Evolutionary conservation across 768 basidiomycete genomes (phyloP), one percentile per base, ranked within the genome.

Genomic region (Mycena polygramma): DNA sequence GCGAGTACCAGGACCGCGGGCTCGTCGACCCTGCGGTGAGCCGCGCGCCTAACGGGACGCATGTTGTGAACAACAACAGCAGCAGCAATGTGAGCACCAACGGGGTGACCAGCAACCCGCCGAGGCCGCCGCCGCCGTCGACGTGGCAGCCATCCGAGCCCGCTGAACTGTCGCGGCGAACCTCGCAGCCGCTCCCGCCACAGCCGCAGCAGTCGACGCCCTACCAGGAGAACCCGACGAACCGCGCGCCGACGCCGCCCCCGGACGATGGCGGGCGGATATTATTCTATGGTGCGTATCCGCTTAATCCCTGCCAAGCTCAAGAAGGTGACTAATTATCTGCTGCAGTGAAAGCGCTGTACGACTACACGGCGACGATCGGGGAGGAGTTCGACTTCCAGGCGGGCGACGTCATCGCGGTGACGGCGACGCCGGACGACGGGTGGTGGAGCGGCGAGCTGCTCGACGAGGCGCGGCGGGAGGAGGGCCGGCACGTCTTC

Each of bases 301-400:
- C 73, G 54, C 49, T 37, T 24, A 20, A n/a, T 39, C 22, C n/a
- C 15, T 46, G 5, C 43, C 39, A n/a, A 65, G n/a, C 37, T 63
- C 30, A 64, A 4, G 20, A 9, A 8, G 53, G 54, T 63, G 68
- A 53, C 66, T 15, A 11, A 7, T 7, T 15, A 13, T 24, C 61
- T 30, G 30, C 39, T 57, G 71, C 72, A 95, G 95, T 97, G 69
- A 94, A 95, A 85, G 96, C 96, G 30, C 81, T 97, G 73, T 97
- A 95, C 78, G 95, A 96, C 80, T 97, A 96, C 75, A 82, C 82
- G 0, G 95, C 94, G 11, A 90, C 92, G 20, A 94, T 93, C 71
- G 91, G 92, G 1, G 95, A 97, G 76, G 97, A 98, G 82, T 98
- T 99, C 79, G 94, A 97, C 78, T 98, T 99, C 90, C 95, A 96